These are phyloP conservation scores for Multifurca ochricompacta DNA, from an alignment of 768 basidiomycete species.

Conservation along the genomic window DNA sequence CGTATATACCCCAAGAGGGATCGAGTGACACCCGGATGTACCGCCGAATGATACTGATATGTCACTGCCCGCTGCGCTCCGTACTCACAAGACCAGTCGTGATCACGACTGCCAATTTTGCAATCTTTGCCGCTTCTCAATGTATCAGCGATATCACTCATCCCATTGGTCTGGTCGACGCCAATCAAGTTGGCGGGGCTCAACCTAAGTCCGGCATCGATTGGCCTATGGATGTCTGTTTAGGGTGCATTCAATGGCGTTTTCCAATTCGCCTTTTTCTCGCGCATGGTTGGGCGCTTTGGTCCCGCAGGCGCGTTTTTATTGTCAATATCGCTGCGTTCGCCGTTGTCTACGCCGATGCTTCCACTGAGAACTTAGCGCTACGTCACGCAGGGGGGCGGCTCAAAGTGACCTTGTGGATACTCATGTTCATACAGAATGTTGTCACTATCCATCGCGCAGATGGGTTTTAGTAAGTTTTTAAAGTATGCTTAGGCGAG, in stretches of 20 bases:
- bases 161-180: background rate
- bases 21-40: background rate
- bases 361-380: too few relatives aligned
- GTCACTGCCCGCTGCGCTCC: background rate
- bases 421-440: background rate
- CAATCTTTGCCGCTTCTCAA: background rate
- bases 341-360: too few relatives aligned
- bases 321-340: too few relatives aligned
- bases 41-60: too few relatives aligned
- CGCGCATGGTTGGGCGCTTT: too few relatives aligned
- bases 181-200: background rate
- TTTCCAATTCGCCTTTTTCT: too few relatives aligned
- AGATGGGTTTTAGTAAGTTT: background rate
- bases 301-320: too few relatives aligned
- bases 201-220: background rate
- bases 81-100: too few relatives aligned
- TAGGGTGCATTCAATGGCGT: too few relatives aligned
- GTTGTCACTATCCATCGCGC: background rate
- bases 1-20: background rate
- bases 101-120: background rate
- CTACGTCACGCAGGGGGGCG: background rate
- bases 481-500: background rate
- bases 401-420: background rate
- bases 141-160: background rate
- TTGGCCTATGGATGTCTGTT: background rate